A percentile compares a stretch with the other conserved stretches of the same genome.
Evolutionary conservation across 768 basidiomycete genomes (phyloP).

Genomic region (Clavulina sp.): DNA sequence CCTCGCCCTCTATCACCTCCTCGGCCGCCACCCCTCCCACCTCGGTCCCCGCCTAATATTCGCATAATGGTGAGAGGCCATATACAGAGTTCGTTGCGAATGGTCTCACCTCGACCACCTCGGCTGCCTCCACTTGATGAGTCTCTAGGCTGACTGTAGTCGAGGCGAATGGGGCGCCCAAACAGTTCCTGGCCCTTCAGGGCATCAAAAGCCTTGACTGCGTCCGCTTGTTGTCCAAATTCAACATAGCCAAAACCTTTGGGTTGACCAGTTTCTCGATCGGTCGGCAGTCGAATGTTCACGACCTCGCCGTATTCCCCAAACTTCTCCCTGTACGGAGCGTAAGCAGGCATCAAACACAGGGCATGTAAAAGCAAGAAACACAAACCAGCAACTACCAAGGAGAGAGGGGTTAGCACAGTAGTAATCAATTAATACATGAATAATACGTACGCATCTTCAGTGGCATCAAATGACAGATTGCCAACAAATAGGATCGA

Average conservation of each 20-base stretch:
- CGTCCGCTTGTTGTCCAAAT: constrained; percentile 62
- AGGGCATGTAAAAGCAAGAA: too few relatives aligned
- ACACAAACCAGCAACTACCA: too few relatives aligned
- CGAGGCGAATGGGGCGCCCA: constrained; percentile 65
- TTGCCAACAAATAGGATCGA: constrained; percentile 50
- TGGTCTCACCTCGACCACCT: constrained; percentile 11
- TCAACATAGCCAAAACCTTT: constrained; percentile 98
- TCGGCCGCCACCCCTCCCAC: constrained; percentile 17
- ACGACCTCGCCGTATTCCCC: constrained; percentile 72
- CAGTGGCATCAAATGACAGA: constrained; percentile 22
- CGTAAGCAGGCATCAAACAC: constrained; percentile 69
- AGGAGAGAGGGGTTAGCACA: too few relatives aligned
- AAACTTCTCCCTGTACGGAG: constrained; percentile 89
- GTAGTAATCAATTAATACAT: too few relatives aligned
- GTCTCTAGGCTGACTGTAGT: constrained; percentile 64
- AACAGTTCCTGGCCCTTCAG: constrained; percentile 58
- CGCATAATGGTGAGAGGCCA: constrained; percentile 13
- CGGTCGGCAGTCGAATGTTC: constrained; percentile 79
- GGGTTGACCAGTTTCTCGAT: constrained; percentile 72
- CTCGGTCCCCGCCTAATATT: constrained; percentile 23
- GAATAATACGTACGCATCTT: too few relatives aligned
- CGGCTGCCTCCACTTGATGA: constrained; percentile 28
- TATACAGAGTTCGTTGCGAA: constrained; percentile 1
- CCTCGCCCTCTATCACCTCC: too few relatives aligned
- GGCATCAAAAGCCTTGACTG: constrained; percentile 62